Evolutionary conservation across 192 early-diverging fungal species (phyloP), one percentile per base, ranked within the genome.

Genomic region (Backusella westeae): DNA sequence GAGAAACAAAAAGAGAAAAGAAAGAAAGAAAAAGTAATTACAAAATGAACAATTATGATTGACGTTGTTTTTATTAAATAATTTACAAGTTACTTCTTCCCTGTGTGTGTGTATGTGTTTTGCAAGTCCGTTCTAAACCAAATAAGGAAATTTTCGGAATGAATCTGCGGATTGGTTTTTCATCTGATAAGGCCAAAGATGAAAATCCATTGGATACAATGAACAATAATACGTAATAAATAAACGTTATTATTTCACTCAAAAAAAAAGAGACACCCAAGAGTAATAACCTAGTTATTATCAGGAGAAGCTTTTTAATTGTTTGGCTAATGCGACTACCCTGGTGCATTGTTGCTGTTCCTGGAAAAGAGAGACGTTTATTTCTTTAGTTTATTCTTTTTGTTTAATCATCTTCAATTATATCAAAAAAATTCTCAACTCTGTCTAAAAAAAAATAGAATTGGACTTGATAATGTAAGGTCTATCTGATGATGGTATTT

Each of bases 11-110:
- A 23, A 52, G 17, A 12, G 65, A 29, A 19, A 17, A 21, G 38
- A 39, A 53, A 67, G 5, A 19, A 52, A 56, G 26, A 70, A 17
- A 67, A 26, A 49, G 17, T 68, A 26, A 38, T 69, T 59, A 36
- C 46, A 78, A 32, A 32, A 70, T 36, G 34, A 69, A 68, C 52
- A 73, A 52, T 46, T 8, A 69, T 26, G 53, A 70, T 38, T 70
- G 38, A 41, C 21, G 29, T 38, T 42, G 39, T 69, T 38, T 69
- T 56, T 26, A 7, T 53, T 53, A 23, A 23, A 17, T 17, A 53
- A 21, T 63, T 63, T 23, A 29, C 5, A 15, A n/a, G 46, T 49
- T 12, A 63, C 56, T 29, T n/a, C 12, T 59, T 59, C 53, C 10
- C n/a, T n/a, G n/a, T 19, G 38, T 12, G 38, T 10, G 2, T 39